A percentile compares a stretch with the other conserved stretches of the same genome.
phyloP scores from a whole-genome alignment of 1,139 yeast genomes.

The Taphrina pruni region DNA sequence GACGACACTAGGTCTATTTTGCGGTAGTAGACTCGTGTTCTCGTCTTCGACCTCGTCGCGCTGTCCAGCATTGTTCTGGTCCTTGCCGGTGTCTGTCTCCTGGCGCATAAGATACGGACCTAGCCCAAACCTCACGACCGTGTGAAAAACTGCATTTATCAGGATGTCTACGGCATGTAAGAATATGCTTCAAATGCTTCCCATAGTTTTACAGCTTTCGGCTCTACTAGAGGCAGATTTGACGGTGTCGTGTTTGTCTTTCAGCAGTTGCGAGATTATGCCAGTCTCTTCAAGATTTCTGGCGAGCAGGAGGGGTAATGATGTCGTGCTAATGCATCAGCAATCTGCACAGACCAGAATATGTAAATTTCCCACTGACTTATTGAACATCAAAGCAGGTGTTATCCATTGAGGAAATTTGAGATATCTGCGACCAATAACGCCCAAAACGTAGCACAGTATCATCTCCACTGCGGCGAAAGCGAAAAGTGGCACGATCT shows the following conservation, averaged over 20 bases:
- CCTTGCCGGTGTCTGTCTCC: background rate
- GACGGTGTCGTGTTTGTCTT: conserved; percentile 10
- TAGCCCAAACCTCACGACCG: conserved; percentile 14
- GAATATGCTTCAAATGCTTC: background rate
- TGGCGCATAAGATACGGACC: conserved; percentile 20
- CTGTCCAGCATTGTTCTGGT: background rate
- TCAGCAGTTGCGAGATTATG: conserved; percentile 9
- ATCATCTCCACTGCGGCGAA: conserved; percentile 23
- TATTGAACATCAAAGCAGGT: conserved; percentile 24
- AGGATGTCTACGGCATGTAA: conserved; percentile 8
- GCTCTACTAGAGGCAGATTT: conserved; percentile 1
- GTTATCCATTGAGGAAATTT: conserved; percentile 24
- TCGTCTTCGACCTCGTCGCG: conserved; percentile 8
- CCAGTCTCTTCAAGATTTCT: conserved; percentile 24
- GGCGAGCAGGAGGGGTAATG: conserved; percentile 13
- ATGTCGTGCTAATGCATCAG: conserved; percentile 10
- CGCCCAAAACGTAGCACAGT: conserved; percentile 6
- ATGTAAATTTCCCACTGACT: background rate
- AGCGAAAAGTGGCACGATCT: conserved; percentile 9
- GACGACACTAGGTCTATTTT: background rate
- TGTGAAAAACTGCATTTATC: conserved; percentile 21
- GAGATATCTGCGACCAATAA: conserved; percentile 10
- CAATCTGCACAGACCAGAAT: too few relatives aligned
- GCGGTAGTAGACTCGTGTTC: conserved; percentile 10
- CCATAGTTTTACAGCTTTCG: conserved; percentile 6